These are phyloP conservation scores for Allium fistulosum DNA, from an alignment of 106 monocot genomes.

Conservation along the genomic window DNA sequence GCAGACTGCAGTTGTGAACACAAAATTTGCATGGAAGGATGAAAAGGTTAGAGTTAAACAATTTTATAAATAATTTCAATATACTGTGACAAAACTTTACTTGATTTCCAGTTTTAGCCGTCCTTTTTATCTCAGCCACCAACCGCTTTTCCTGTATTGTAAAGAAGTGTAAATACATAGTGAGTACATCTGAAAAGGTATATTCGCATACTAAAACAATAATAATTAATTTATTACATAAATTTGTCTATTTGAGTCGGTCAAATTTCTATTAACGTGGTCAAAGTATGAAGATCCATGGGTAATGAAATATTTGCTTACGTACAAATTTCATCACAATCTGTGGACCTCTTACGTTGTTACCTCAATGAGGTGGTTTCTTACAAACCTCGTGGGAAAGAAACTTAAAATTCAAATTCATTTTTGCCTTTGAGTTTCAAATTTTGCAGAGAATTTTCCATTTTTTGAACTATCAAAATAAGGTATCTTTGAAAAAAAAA, in stretches of 20 bases:
- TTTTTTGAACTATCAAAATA: too few species aligned
- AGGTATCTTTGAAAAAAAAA: too few species aligned
- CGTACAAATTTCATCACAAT: too few species aligned
- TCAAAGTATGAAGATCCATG: not conserved
- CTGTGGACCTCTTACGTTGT: too few species aligned
- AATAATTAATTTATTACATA: not conserved
- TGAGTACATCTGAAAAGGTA: too few species aligned
- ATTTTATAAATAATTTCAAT: not conserved
- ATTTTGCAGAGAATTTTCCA: too few species aligned
- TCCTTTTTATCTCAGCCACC: slow-evolving; percentile 17
- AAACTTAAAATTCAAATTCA: too few species aligned
- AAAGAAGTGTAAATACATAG: too few species aligned
- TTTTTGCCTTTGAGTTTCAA: too few species aligned
- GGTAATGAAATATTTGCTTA: not conserved
- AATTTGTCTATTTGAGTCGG: not conserved
- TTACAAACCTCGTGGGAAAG: too few species aligned
- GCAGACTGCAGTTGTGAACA: slow-evolving; percentile 46
- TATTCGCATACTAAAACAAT: too few species aligned
- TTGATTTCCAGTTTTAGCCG: slow-evolving; percentile 22
- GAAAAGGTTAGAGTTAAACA: not conserved
- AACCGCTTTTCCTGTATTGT: slow-evolving; percentile 12
- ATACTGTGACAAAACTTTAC: not conserved
- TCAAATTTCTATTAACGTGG: not conserved
- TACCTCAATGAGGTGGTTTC: too few species aligned
- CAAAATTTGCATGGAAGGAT: not conserved